Base-by-base conservation (phyloP, 805 yeast genomes). In the Candida cerambycidarum region DNA sequence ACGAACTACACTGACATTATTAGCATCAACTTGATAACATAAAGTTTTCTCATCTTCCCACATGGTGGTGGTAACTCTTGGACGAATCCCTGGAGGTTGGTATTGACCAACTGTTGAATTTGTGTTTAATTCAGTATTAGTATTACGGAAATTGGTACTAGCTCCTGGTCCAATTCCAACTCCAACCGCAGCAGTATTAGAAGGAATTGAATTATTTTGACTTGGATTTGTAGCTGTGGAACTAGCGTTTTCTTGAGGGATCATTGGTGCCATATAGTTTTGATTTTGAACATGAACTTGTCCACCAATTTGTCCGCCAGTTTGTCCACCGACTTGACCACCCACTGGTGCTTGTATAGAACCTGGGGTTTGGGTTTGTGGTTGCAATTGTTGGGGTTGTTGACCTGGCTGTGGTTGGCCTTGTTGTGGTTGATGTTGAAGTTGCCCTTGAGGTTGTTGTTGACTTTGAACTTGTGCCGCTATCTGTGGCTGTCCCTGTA, bases 1-100 rank as follows among this genome's bases (percentile, higher is more conserved):
- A 52, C 95, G 75, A 21, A 86, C 89, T 15, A 86, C 95, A 13
- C 84, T 75, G 34, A 85, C 85, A 43, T 87, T 85, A 49, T 83
- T 80, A 44, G 89, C 90, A 55, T 85, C 93, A 23, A 86, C 92
- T 62, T 85, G 93, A 67, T 85, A 86, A 58, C 93, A 86, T 40
- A 86, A 63, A 0, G 95, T 86, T 52, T 83, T 82, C 57, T 86
- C 95, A 58, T 86, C 95, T 57, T 86, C 93, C 95, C 95, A 86
- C 77, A 83, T 78, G n/a, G 93, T 85, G 16, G 93, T 85, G 40
- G 89, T 83, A 40, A 85, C 88, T 47, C 83, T 69, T 7, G 85
- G 87, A 25, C 84, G 55, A 42, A 70, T 60, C 2, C 73, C 74
- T 2, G 73, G 71, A 5, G 75, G 75, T 52, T 69, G 76, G 50